Percentiles rank a stretch among this genome's conserved stretches.
Evolutionary conservation across 495 filamentous ascomycete species (phyloP).

Genomic region (Trichocladium uniseriatum): DNA sequence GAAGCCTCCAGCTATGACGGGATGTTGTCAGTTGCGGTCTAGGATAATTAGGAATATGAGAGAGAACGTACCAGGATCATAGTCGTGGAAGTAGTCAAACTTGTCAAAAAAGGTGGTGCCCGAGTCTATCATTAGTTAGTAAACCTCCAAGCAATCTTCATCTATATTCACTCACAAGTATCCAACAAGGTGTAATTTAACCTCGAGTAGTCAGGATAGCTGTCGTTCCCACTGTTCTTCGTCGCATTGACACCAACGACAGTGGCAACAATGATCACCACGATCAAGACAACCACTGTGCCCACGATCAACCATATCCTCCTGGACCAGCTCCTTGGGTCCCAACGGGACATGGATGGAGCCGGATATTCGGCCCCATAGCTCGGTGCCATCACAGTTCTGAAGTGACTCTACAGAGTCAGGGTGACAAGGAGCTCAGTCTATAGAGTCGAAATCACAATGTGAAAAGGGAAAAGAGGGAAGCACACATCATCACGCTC

Average conservation of each 20-base stretch:
- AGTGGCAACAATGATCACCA: constrained; percentile 33
- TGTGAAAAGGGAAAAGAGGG: no score
- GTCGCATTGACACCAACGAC: constrained; percentile 46
- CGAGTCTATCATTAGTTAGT: constrained; percentile 22
- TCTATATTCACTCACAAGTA: constrained; percentile 22
- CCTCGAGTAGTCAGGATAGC: constrained; percentile 32
- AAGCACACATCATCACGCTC: no score
- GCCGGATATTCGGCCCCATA: no score
- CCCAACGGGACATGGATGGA: no score
- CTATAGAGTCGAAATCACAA: no score
- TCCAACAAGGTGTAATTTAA: constrained; percentile 31
- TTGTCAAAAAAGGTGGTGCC: constrained; percentile 46
- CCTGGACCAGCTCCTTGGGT: no score
- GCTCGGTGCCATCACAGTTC: no score
- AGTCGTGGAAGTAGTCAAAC: constrained; percentile 37
- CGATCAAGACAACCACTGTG: no score
- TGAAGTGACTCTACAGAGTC: no score
- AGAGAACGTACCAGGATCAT: constrained; percentile 17
- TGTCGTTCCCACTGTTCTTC: constrained; percentile 27
- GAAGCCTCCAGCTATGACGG: constrained; percentile 25
- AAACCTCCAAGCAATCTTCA: background rate
- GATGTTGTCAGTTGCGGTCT: background rate
- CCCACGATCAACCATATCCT: no score
- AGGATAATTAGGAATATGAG: background rate
- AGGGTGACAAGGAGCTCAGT: no score